These are phyloP conservation scores for Ustilago vetiveriae DNA, from an alignment of 1,284 basidiomycete species.

Conservation along the genomic window DNA sequence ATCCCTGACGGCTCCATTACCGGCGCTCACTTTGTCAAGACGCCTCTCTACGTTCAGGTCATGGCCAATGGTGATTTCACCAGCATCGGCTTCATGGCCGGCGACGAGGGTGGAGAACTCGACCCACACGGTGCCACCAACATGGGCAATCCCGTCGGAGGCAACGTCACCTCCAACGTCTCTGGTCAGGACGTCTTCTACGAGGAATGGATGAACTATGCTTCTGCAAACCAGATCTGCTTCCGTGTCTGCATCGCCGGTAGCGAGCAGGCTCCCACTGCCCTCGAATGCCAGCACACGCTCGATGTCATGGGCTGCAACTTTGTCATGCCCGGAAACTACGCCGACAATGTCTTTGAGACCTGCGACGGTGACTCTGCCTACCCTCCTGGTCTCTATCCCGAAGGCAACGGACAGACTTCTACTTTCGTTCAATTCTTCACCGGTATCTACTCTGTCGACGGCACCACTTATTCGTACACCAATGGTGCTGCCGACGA, in stretches of 20 bases:
- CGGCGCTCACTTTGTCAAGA: conserved; percentile 65
- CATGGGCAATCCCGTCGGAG: conserved; percentile 71
- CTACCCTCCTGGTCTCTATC: conserved; percentile 66
- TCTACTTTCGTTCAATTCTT: conserved; percentile 65
- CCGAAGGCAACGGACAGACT: conserved; percentile 52
- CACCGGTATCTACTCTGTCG: conserved; percentile 48
- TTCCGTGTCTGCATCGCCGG: conserved; percentile 66
- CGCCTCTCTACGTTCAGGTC: conserved; percentile 69
- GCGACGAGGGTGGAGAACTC: conserved; percentile 65
- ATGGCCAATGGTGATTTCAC: conserved; percentile 68
- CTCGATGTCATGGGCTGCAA: conserved; percentile 66
- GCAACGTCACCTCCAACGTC: conserved; percentile 71
- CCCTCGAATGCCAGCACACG: conserved; percentile 63
- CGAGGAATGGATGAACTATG: conserved; percentile 71
- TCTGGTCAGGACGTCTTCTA: conserved; percentile 70
- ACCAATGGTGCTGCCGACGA: conserved; percentile 62
- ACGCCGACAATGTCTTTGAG: conserved; percentile 59
- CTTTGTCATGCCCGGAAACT: conserved; percentile 68
- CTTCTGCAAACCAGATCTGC: conserved; percentile 62
- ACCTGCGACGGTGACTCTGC: conserved; percentile 66
- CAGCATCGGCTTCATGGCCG: conserved; percentile 56
- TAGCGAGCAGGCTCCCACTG: conserved; percentile 52
- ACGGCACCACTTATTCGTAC: conserved; percentile 52
- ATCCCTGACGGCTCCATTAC: conserved; percentile 66
- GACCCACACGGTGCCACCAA: conserved; percentile 66